Percentiles rank a stretch among this genome's conserved stretches.
phyloP scores from a whole-genome alignment of 2,329 filamentous ascomycete genomes.

The Fusarium devonianum region DNA sequence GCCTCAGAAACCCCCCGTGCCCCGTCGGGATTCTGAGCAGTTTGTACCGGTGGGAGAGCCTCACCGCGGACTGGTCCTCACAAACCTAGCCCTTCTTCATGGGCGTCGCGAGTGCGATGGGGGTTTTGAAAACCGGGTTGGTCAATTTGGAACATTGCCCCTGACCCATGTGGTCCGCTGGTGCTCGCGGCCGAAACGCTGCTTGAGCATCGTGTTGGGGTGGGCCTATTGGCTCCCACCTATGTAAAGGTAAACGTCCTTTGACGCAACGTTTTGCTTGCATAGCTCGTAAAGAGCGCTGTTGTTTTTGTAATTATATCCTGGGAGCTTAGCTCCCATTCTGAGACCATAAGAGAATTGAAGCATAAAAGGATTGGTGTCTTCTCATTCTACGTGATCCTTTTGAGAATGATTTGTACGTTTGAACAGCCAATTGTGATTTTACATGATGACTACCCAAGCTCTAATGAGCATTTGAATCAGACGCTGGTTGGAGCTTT shows the following conservation, averaged over 20 bases:
- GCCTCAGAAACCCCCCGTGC: conserved; percentile 43
- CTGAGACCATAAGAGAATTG: conserved; percentile 11
- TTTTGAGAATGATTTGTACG: too few species aligned
- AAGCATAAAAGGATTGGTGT: conserved; percentile 15
- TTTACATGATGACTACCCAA: too few species aligned
- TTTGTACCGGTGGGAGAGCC: conserved; percentile 40
- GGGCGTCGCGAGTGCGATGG: conserved; percentile 7
- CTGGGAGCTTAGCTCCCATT: not conserved
- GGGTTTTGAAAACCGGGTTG: conserved; percentile 16
- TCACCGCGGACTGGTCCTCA: conserved; percentile 51
- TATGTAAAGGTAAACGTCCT: conserved; percentile 14
- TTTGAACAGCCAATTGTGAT: too few species aligned
- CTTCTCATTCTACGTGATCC: too few species aligned
- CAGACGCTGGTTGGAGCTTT: too few species aligned
- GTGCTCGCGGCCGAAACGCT: conserved; percentile 36
- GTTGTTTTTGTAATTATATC: conserved; percentile 21
- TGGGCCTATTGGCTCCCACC: not conserved
- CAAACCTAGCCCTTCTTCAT: conserved; percentile 32
- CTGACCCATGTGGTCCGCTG: conserved; percentile 16
- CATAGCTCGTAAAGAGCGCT: conserved; percentile 34
- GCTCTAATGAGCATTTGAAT: too few species aligned
- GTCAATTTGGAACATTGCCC: not conserved
- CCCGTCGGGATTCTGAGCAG: conserved; percentile 40
- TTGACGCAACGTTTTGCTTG: conserved; percentile 28
- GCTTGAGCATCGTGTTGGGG: conserved; percentile 38